Evolutionary conservation across 768 basidiomycete genomes (phyloP).

Genomic region (Amanita pallidorosea): DNA sequence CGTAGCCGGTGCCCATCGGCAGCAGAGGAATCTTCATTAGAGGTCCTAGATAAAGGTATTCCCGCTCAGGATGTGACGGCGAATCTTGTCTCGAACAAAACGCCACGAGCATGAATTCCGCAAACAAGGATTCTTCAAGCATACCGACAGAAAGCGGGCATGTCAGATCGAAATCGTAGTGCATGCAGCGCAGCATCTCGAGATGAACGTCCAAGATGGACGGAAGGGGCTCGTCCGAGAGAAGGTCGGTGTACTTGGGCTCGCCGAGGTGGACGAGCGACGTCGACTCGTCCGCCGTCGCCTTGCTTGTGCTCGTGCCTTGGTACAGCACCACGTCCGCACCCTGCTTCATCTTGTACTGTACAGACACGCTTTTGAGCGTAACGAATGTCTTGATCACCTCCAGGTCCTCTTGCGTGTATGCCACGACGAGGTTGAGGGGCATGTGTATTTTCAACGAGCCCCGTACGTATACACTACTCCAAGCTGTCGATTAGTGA

Average conservation of each 20-base stretch:
- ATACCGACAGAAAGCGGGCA: not conserved
- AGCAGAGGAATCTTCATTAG: not conserved
- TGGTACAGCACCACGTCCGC: not conserved
- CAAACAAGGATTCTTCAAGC: not conserved
- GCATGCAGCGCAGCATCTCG: not conserved
- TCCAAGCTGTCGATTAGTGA: not conserved
- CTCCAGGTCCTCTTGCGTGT: not conserved
- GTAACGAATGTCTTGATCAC: not conserved
- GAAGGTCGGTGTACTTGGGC: not conserved
- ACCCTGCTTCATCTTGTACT: constrained; percentile 1
- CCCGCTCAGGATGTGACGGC: too few species aligned
- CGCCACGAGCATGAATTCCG: not conserved
- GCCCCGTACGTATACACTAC: not conserved
- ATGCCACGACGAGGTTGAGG: not conserved
- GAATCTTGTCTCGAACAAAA: not conserved
- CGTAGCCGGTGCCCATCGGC: not conserved
- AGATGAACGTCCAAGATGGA: not conserved
- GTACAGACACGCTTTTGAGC: not conserved
- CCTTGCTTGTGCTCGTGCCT: not conserved
- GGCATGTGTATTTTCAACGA: constrained; percentile 1
- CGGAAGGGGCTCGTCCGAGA: not conserved
- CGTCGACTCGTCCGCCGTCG: not conserved
- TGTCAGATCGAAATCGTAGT: not conserved
- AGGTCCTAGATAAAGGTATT: not conserved
- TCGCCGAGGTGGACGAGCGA: not conserved